Base-by-base conservation (phyloP, 2,329 filamentous ascomycete genomes). In the Byssochlamys sp. region DNA sequence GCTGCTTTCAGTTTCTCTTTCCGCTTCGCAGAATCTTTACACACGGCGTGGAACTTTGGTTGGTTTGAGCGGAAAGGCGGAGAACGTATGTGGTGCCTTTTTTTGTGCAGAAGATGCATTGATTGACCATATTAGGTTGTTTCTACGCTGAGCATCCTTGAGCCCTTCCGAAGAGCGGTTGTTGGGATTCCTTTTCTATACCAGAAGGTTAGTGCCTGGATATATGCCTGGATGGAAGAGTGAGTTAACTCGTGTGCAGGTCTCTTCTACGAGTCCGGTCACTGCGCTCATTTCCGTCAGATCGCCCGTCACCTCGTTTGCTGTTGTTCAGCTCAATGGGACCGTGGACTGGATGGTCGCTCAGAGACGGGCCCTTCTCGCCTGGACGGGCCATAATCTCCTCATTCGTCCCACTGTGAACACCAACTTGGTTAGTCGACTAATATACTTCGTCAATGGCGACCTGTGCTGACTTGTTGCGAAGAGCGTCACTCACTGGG, bases 171-270 rank as follows among this genome's bases (percentile, higher is more conserved):
- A 59, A 85, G 94, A 72, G 87, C 88, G 26, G 74, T 86, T 53
- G 82, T 95, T 28, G 90, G 91, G 63, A 88, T 97, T 54, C 94
- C 94, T 0, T 99, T 99, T 75, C 81, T 99, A 60, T 97, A 97
- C 76, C 92, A 97, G 76, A 82, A 81, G 69, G 77, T 79, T 57
- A 26, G 27, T 2, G 14, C 24, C 19, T 26, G 25, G 6, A 26
- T 28, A 12, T 7, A 51, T 12, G 49, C 14, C 10, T 2, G 3
- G 26, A 24, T 50, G 27, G 27, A 48, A 27, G 27, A 39, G 24
- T 31, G 3, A 11, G 61, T 60, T 66, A 51, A 67, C 53, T 11
- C 11, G 7, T 25, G 56, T 33, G 29, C 80, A 88, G 75, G 84
- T 97, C 63, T 87, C 90, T 33, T 92, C 92, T 0, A 91, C 91